Conservation (phyloP, 2,329 filamentous ascomycete species). For the Aspergillus pseudonomiae region DNA sequence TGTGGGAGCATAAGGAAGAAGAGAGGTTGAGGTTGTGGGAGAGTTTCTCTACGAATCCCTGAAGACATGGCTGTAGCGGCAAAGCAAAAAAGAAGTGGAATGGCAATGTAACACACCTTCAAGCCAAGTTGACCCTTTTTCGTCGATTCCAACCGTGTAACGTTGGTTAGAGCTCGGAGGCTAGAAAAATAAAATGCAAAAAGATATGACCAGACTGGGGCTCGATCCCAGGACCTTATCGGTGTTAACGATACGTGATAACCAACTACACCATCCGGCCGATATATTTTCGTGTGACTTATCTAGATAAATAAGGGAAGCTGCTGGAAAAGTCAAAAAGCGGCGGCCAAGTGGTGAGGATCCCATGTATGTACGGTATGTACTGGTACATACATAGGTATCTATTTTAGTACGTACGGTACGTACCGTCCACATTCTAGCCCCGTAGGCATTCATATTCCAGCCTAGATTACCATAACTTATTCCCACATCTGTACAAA, state of each 20-base stretch:
- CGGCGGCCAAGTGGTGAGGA: no score
- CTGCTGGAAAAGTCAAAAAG: accelerated
- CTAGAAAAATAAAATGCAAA: not conserved
- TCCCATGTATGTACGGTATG: conserved; percentile 1
- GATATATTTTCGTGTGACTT: not conserved
- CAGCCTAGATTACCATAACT: conserved; percentile 1
- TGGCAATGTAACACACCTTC: not conserved
- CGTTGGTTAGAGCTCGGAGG: not conserved
- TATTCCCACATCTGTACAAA: not conserved
- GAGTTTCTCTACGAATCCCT: not conserved
- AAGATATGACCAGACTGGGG: conserved; percentile 2
- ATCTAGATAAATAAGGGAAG: not conserved
- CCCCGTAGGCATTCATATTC: not conserved
- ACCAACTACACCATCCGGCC: conserved; percentile 8
- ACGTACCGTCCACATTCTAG: conserved; percentile 1
- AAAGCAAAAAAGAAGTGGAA: not conserved
- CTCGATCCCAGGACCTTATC: conserved; percentile 8
- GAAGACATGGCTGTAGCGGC: not conserved
- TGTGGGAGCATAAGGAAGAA: not conserved
- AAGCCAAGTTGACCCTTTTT: not conserved
- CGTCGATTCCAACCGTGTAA: not conserved
- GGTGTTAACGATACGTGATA: conserved; percentile 7
- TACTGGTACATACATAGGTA: not conserved
- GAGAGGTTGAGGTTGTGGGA: no score
- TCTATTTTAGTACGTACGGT: not conserved